Base-by-base conservation (phyloP, 257 asterid genomes). In the Marsdenia floribunda region DNA sequence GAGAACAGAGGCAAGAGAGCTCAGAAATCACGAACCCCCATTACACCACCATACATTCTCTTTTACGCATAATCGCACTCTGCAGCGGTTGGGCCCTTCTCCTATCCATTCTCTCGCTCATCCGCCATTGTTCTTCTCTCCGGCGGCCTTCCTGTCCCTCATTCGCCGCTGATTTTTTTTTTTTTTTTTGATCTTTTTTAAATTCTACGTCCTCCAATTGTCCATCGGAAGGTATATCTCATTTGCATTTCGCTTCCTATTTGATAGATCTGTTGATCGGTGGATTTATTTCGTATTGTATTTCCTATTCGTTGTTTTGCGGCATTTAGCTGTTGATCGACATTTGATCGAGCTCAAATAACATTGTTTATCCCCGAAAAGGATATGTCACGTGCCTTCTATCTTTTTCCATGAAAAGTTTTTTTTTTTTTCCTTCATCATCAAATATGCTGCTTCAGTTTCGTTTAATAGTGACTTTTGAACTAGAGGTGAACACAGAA, bases 181-280 rank as follows among this genome's bases (percentile, higher is more conserved):
- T 44, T 44, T 44, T 44, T 2, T 0, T 44, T n/a, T n/a, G n/a
- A 6, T 44, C 6, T 29, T 5, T 38, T 38, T 3, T n/a, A n/a
- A n/a, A 5, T 44, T 70, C 42, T 68, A 50, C 33, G 50, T 69
- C 44, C 42, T 24, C 6, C 40, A 1, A 52, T 70, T 37, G 22
- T 7, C 53, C 47, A 29, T 33, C 35, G 0, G 38, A 57, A 78
- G 78, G 80, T 75, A 50, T 5, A 38, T n/a, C 60, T 26, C 22
- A 4, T 24, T 53, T 10, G 24, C 73, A 57, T 50, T 63, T 61
- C 64, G 9, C 59, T 57, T 37, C 12, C 60, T 19, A 11, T 52
- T 71, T 54, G 3, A 26, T 66, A 50, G 57, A 74, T 74, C 77
- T 68, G 11, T 61, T 14, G 24, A 73, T 68, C 26, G 40, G 47